Conservation (phyloP, 2,329 filamentous ascomycete genomes). For the Trichoderma aggressivum region DNA sequence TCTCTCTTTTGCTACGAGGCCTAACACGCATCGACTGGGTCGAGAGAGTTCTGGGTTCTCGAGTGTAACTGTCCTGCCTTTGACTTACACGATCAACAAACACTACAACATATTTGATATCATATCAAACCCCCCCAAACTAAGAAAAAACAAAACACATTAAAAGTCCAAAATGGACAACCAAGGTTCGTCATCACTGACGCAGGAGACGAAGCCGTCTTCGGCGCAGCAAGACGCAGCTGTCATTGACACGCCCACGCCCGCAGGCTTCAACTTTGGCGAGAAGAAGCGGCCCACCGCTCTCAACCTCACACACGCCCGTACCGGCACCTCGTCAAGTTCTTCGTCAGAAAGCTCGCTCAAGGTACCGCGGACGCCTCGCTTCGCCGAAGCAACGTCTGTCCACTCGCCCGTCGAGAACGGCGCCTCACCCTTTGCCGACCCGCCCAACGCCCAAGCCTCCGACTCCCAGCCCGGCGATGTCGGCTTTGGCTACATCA, state of each 20-base stretch:
- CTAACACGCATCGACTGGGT: constrained; percentile 19
- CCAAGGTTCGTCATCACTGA: constrained; percentile 36
- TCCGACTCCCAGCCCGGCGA: constrained; percentile 73
- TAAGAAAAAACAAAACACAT: background rate
- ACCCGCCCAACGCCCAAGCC: constrained; percentile 51
- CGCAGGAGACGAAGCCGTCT: background rate
- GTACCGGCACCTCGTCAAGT: constrained; percentile 49
- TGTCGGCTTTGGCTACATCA: constrained; percentile 89
- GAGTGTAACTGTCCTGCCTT: background rate
- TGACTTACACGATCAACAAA: constrained; percentile 11
- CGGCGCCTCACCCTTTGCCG: constrained; percentile 54
- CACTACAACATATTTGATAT: background rate
- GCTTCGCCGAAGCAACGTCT: constrained; percentile 77
- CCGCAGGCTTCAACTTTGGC: constrained; percentile 27
- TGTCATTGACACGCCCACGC: constrained; percentile 24
- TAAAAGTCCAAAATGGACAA: constrained; percentile 31
- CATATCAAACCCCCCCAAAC: background rate
- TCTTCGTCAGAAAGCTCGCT: constrained; percentile 54
- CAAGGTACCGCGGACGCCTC: constrained; percentile 69
- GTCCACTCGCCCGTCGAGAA: constrained; percentile 72
- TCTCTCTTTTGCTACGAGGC: background rate
- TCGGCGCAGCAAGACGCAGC: background rate
- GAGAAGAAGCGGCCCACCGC: constrained; percentile 57
- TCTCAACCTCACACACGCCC: constrained; percentile 50
- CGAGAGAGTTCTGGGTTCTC: constrained; percentile 1